Evolutionary conservation across 2,329 filamentous ascomycete species (phyloP).

Genomic region (Neopestalotiopsis sp.): DNA sequence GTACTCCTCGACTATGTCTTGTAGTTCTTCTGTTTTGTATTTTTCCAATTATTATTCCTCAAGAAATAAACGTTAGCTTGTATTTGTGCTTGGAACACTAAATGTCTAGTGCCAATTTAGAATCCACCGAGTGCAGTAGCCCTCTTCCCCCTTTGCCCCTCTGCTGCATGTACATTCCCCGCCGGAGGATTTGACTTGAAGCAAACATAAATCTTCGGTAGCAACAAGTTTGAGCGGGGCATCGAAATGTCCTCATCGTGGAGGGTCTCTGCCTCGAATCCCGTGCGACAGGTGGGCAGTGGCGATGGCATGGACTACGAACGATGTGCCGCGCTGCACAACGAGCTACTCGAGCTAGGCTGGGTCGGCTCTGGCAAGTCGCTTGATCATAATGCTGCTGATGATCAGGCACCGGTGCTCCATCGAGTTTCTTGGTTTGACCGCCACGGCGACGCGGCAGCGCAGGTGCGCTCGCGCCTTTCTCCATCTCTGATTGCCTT

Average conservation of each 20-base stretch:
- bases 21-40: no score
- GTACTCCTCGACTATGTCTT: no score
- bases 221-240: neutral
- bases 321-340: neutral
- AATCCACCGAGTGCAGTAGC: no score
- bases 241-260: neutral
- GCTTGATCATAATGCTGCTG: neutral
- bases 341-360: neutral
- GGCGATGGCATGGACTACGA: neutral
- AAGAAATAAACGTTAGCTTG: no score
- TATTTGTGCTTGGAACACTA: no score
- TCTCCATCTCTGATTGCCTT: constrained; percentile 24
- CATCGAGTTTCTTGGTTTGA: constrained; percentile 16
- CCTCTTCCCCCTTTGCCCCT: neutral
- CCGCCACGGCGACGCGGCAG: constrained; percentile 12
- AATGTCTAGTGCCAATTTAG: neutral
- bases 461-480: constrained; percentile 14
- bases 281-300: neutral
- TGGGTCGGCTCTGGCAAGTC: neutral
- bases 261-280: neutral
- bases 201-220: neutral
- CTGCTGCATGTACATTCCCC: neutral
- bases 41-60: no score
- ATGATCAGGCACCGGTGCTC: neutral
- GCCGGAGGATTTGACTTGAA: neutral